These are phyloP conservation scores for Boletus bicolor DNA, from an alignment of 768 basidiomycete genomes.

Conservation along the genomic window DNA sequence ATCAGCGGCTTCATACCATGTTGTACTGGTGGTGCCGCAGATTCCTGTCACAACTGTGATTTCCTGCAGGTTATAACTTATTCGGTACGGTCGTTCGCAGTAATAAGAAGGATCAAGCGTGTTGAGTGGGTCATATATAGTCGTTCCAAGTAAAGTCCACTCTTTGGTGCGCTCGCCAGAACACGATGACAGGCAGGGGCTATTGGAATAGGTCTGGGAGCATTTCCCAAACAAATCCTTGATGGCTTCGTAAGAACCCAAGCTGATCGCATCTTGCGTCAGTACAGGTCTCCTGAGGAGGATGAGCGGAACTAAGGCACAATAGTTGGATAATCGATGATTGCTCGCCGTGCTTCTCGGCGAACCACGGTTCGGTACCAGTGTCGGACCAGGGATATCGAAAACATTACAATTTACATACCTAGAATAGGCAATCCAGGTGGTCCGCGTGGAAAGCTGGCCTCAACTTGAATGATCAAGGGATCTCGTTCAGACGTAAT, in stretches of 20 bases:
- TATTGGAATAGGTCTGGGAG: conserved; percentile 7
- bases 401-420: background rate
- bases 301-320: background rate
- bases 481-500: background rate
- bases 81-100: too few relatives aligned
- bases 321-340: background rate
- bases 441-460: conserved; percentile 3
- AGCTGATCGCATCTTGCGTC: conserved; percentile 7
- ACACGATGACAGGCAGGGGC: background rate
- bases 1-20: background rate
- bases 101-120: too few relatives aligned
- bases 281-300: conserved; percentile 2
- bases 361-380: conserved; percentile 4
- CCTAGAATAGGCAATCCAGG: conserved; percentile 4
- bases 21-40: background rate
- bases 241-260: conserved; percentile 10
- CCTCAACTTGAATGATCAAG: background rate
- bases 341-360: conserved; percentile 5
- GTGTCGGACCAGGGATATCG: background rate
- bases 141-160: too few relatives aligned
- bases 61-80: background rate
- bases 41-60: background rate
- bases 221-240: conserved; percentile 3
- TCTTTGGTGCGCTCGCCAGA: too few relatives aligned
- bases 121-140: background rate